Percentiles rank a stretch among this genome's conserved stretches.
Evolutionary conservation across 164 flowering plant species (phyloP).

Genomic region (Vitis rupestris): DNA sequence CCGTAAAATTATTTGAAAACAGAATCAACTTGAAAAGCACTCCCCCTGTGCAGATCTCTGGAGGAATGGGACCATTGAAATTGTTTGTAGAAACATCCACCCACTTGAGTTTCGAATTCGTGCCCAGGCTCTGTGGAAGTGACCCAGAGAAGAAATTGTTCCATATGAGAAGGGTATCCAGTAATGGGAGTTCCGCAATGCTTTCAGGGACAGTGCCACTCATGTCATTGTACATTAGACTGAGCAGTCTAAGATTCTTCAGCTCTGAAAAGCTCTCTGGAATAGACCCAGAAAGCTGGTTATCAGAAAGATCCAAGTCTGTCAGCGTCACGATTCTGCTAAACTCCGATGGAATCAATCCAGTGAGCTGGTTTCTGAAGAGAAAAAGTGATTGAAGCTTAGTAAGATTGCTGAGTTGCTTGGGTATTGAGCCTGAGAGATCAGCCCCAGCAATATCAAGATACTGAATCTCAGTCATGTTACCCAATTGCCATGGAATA

Average conservation of each 20-base stretch:
- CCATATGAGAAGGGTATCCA: conserved; percentile 85
- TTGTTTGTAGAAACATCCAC: conserved; percentile 87
- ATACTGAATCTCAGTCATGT: conserved; percentile 74
- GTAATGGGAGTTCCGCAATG: conserved; percentile 67
- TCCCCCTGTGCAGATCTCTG: conserved; percentile 66
- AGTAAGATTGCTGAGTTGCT: conserved; percentile 58
- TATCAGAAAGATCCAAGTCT: conserved; percentile 89
- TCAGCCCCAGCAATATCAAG: conserved; percentile 90
- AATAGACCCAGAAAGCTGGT: conserved; percentile 66
- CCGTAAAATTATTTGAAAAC: conserved; percentile 73
- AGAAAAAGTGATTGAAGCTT: conserved; percentile 74
- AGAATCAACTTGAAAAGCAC: conserved; percentile 59
- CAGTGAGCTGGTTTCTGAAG: conserved; percentile 70
- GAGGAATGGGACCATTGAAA: conserved; percentile 66
- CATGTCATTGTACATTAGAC: conserved; percentile 80
- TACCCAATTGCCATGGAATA: conserved; percentile 80
- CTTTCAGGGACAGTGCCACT: conserved; percentile 68
- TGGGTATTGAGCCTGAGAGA: conserved; percentile 78
- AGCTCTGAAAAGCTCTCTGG: conserved; percentile 71
- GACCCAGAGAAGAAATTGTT: conserved; percentile 77
- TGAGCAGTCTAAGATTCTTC: conserved; percentile 69
- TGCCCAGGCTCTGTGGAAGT: conserved; percentile 71
- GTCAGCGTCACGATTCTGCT: conserved; percentile 41
- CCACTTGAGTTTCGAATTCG: conserved; percentile 63
- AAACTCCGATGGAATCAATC: conserved; percentile 61